phyloP scores from a whole-genome alignment of 176 grass and related monocot genomes.

The Ensete ventricosum region DNA sequence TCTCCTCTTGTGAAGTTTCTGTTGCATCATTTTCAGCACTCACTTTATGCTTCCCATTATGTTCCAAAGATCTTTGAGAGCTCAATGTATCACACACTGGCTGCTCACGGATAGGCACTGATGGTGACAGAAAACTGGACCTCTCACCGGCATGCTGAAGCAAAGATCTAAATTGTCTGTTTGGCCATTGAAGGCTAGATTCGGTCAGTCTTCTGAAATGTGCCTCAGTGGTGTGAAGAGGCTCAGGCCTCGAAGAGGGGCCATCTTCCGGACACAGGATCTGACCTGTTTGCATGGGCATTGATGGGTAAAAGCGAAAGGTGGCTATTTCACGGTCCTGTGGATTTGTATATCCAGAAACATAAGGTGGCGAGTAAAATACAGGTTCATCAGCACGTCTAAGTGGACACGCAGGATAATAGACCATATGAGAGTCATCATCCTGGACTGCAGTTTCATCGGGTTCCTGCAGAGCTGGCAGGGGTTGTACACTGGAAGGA shows the following conservation, averaged over 20 bases:
- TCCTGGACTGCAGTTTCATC: constrained; percentile 12
- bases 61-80: constrained; percentile 6
- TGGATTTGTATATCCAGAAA: constrained; percentile 2
- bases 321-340: constrained; percentile 23
- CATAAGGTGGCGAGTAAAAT: constrained; percentile 15
- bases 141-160: constrained; percentile 34
- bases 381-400: constrained; percentile 16
- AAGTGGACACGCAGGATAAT: constrained; percentile 13
- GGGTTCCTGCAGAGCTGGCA: neutral
- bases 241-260: constrained; percentile 47
- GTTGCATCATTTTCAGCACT: constrained; percentile 25
- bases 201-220: constrained; percentile 49
- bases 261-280: constrained; percentile 39
- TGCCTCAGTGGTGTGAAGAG: constrained; percentile 32
- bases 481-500: neutral
- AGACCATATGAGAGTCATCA: constrained; percentile 10
- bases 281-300: constrained; percentile 29
- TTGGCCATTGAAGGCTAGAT: constrained; percentile 46
- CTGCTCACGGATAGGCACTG: constrained; percentile 4
- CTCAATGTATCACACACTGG: neutral
- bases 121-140: constrained; percentile 23
- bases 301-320: constrained; percentile 34
- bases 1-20: constrained; percentile 31
- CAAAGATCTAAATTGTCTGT: constrained; percentile 63
- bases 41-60: constrained; percentile 28